Conservation (phyloP, 2,329 filamentous ascomycete genomes). For the Penicillium corylophilum region DNA sequence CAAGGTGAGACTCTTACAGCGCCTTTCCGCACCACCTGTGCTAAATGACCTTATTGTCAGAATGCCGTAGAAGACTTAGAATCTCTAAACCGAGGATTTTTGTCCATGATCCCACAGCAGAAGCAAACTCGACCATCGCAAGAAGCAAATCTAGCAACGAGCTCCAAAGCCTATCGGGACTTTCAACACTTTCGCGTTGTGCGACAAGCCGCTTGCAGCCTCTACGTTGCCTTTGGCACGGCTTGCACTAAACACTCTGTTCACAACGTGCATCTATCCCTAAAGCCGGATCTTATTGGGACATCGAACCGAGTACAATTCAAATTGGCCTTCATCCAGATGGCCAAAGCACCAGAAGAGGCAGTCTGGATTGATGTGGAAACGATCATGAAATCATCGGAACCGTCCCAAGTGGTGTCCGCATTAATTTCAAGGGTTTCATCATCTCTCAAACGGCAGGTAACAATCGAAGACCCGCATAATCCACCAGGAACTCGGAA, state of each 20-base stretch:
- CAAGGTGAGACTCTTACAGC: not conserved
- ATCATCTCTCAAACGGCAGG: not conserved
- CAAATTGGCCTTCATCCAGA: conserved; percentile 8
- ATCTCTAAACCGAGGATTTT: not conserved
- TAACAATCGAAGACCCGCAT: not conserved
- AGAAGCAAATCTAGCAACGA: not conserved
- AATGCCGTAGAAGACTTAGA: conserved; percentile 6
- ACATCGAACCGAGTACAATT: conserved; percentile 2
- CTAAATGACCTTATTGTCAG: not conserved
- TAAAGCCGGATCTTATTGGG: conserved; percentile 4
- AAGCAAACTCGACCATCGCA: not conserved
- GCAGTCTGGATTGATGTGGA: conserved; percentile 9
- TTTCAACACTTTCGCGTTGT: conserved; percentile 8
- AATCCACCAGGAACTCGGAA: not conserved
- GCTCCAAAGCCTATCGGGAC: not conserved
- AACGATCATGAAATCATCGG: conserved; percentile 1
- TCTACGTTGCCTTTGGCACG: conserved; percentile 9
- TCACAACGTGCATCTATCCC: conserved; percentile 11
- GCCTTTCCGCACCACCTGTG: too few species aligned
- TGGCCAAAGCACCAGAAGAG: not conserved
- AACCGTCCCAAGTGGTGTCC: not conserved
- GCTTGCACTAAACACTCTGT: conserved; percentile 7
- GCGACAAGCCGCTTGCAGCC: conserved; percentile 7
- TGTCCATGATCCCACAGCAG: not conserved
- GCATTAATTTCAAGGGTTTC: not conserved